Evolutionary conservation across 805 yeast genomes (phyloP).

Genomic region (Candida tibetensis): DNA sequence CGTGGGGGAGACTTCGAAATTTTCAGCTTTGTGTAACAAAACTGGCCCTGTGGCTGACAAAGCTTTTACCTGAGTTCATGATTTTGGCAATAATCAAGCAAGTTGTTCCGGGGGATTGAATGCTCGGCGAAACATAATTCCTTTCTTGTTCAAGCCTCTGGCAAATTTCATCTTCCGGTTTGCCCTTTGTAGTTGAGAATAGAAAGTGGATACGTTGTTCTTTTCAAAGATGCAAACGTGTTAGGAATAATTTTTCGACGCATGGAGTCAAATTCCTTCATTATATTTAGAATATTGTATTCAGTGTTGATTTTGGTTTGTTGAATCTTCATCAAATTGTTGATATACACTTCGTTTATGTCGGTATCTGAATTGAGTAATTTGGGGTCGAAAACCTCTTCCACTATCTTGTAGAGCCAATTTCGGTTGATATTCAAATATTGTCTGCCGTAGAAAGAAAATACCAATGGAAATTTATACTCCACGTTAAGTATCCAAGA

Average conservation of each 20-base stretch:
- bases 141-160: no score
- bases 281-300: constrained; percentile 8
- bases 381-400: constrained; percentile 8
- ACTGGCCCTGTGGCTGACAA: no score
- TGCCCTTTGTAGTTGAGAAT: no score
- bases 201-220: no score
- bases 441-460: constrained; percentile 23
- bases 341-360: constrained; percentile 2
- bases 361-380: background rate
- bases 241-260: background rate
- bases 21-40: no score
- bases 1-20: no score
- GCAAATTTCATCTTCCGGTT: no score
- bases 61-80: no score
- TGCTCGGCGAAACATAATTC: no score
- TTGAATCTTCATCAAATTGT: constrained; percentile 10
- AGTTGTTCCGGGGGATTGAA: no score
- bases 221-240: background rate
- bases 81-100: no score
- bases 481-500: constrained; percentile 22
- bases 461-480: constrained; percentile 21
- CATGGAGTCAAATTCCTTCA: constrained; percentile 6
- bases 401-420: constrained; percentile 7
- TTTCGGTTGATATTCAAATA: constrained; percentile 17
- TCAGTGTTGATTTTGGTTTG: constrained; percentile 7